These are phyloP conservation scores for Paulownia fortunei DNA, from an alignment of 257 asterid genomes.

Conservation along the genomic window DNA sequence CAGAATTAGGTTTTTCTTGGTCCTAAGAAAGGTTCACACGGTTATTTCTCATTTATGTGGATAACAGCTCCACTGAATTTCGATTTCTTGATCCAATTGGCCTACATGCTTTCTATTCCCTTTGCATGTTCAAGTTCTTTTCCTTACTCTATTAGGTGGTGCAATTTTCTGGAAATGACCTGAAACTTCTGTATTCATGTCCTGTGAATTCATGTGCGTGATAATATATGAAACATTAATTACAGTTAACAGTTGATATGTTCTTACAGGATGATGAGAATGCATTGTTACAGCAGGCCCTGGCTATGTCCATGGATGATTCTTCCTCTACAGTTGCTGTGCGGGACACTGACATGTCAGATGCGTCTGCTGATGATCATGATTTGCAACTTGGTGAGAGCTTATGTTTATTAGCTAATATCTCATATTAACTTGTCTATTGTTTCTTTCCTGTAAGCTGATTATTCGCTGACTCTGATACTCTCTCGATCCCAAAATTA, in stretches of 20 bases:
- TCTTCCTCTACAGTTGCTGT: slow-evolving; percentile 66
- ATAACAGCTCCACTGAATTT: neutral
- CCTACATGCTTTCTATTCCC: slow-evolving; percentile 17
- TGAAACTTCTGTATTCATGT: slow-evolving; percentile 21
- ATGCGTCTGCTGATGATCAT: slow-evolving; percentile 92
- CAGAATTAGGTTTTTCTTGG: slow-evolving; percentile 19
- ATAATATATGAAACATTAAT: neutral
- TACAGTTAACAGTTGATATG: slow-evolving; percentile 25
- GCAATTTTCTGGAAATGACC: slow-evolving; percentile 5
- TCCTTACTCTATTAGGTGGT: slow-evolving; percentile 13
- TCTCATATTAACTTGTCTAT: slow-evolving; percentile 7
- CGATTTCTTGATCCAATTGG: neutral
- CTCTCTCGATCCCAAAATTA: neutral
- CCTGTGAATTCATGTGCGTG: slow-evolving; percentile 3
- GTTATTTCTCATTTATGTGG: neutral
- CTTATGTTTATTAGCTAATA: slow-evolving; percentile 18
- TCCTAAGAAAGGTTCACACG: neutral
- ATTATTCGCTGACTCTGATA: slow-evolving; percentile 6
- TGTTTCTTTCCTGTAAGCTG: neutral
- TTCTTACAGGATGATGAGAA: slow-evolving; percentile 92
- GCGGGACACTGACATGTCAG: slow-evolving; percentile 93
- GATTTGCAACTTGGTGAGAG: slow-evolving; percentile 88
- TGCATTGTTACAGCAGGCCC: slow-evolving; percentile 95
- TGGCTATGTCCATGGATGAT: slow-evolving; percentile 98
- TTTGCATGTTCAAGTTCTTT: neutral